Percentiles rank a stretch among this genome's conserved stretches.
Evolutionary conservation across 352 stramenopile genomes (phyloP).

Genomic region (Pilasporangium apinafurcum): DNA sequence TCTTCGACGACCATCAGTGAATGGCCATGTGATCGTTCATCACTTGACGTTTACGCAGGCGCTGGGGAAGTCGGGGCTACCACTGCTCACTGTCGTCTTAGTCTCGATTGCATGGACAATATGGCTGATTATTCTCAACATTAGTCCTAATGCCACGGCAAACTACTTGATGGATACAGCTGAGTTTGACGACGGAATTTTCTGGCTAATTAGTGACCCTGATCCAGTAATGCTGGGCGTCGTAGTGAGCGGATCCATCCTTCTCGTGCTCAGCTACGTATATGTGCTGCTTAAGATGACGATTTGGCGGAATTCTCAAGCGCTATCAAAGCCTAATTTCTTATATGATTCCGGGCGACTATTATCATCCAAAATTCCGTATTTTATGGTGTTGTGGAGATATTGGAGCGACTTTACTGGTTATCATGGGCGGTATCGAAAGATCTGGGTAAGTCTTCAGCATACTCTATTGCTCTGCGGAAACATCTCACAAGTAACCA

Average conservation of each 20-base stretch:
- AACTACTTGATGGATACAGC: conserved; percentile 48
- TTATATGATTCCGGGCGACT: no score
- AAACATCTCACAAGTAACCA: no score
- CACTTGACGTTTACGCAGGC: conserved; percentile 17
- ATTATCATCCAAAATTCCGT: no score
- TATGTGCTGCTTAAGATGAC: conserved; percentile 22
- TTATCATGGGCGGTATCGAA: conserved; percentile 23
- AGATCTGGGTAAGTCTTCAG: conserved; percentile 29
- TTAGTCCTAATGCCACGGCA: conserved; percentile 21
- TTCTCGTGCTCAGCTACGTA: conserved; percentile 12
- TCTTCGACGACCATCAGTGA: no score
- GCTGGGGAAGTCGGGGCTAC: conserved; percentile 18
- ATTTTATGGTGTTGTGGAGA: no score
- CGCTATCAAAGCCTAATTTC: no score
- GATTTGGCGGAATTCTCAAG: conserved; percentile 16
- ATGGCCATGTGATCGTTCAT: no score
- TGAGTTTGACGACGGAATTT: conserved; percentile 34
- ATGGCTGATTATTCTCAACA: conserved; percentile 31
- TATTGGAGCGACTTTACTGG: conserved; percentile 19
- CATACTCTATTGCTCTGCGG: background rate
- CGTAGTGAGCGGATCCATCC: conserved; percentile 4
- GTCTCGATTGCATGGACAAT: conserved; percentile 23
- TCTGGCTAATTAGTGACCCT: conserved; percentile 29
- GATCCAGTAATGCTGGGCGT: conserved; percentile 10
- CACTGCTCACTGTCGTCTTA: conserved; percentile 10